A percentile compares a stretch with the other conserved stretches of the same genome.
Evolutionary conservation across 2,329 filamentous ascomycete species (phyloP).

Genomic region (Hymenoscyphus albidus): DNA sequence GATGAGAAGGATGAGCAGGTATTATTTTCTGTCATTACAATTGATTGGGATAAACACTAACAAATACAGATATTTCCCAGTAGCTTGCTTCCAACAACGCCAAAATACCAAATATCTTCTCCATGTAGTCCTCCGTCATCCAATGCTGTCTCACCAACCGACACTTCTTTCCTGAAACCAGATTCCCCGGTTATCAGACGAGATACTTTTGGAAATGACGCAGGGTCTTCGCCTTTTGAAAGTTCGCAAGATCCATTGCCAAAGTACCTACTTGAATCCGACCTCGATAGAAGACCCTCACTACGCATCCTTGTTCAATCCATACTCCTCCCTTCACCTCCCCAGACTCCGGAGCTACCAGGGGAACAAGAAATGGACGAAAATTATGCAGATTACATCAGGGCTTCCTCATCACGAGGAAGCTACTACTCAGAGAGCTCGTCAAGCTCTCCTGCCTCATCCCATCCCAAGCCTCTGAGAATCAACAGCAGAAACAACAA

Average conservation of each 20-base stretch:
- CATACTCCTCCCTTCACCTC: constrained; percentile 9
- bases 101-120: not conserved
- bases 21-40: not conserved
- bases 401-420: not conserved
- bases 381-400: constrained; percentile 1
- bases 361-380: constrained; percentile 1
- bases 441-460: not conserved
- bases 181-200: not conserved
- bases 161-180: not conserved
- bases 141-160: not conserved
- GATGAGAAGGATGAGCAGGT: constrained; percentile 11
- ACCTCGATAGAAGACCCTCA: constrained; percentile 3
- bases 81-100: not conserved
- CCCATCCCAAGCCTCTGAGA: not conserved
- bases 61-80: not conserved
- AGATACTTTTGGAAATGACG: constrained; percentile 11
- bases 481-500: not conserved
- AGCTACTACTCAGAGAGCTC: constrained; percentile 7
- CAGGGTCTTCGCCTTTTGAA: not conserved
- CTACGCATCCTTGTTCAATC: constrained; percentile 11
- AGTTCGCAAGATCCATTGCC: not conserved
- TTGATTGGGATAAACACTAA: not conserved
- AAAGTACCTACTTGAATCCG: not conserved
- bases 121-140: not conserved
- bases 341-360: constrained; percentile 6